Evolutionary conservation across 305 asterid genomes (phyloP), one percentile per base, ranked within the genome.

Genomic region (Caryopteris hybrid): DNA sequence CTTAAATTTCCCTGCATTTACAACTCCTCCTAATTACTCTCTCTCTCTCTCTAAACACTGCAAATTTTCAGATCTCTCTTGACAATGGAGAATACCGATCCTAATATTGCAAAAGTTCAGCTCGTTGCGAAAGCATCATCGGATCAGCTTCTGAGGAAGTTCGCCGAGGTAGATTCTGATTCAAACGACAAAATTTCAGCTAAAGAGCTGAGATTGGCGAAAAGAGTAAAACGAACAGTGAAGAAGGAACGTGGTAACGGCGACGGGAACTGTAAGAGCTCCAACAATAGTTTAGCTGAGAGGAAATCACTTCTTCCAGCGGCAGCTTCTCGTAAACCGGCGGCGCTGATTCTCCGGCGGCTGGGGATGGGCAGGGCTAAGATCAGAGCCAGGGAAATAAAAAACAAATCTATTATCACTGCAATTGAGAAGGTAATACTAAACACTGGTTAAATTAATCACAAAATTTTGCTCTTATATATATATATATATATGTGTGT

Each of bases 91-190:
- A 83, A 69, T 45, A 61, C 14, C 0, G 75, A 74, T 70, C 80
- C 86, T 3, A 78, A 67, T 20, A 18, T 72, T 17, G 76, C 84
- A 6, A 76, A 54, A 78, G 83, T 91, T 48, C 96, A 91, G 83
- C 93, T 83, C 61, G 90, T 91, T 11, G 83, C 91, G 1, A 91
- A 87, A 79, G 78, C 88, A 56, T 86, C 95, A 8, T 91, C 97
- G 8, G 93, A 88, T 61, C 86, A 87, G 78, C 91, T 91, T n/a
- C 85, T 91, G 39, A 77, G 84, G 66, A 91, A 91, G 79, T 91
- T 91, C 48, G 95, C 97, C 0, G 88, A 86, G 69, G 79, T 81
- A 78, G 93, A 79, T 55, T 82, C 84, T 12, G 84, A 78, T 20
- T 29, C 76, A n/a, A 81, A 82, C 14, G 68, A 60, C 62, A 80